phyloP scores from a whole-genome alignment of 371 early-diverging fungal species.

The Actinomortierella wolfii region DNA sequence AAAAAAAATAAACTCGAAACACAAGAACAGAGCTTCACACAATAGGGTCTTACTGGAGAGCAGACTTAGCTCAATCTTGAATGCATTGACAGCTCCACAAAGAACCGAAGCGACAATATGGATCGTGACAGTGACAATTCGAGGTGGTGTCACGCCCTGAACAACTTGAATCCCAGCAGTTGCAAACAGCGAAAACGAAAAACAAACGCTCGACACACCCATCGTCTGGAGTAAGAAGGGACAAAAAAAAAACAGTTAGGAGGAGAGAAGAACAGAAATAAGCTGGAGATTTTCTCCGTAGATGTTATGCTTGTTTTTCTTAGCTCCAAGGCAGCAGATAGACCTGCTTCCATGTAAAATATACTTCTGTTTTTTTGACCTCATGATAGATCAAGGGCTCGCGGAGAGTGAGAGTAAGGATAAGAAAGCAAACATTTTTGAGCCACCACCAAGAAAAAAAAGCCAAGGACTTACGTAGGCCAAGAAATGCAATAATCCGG shows the following conservation, averaged over 20 bases:
- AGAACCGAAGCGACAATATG: constrained; percentile 13
- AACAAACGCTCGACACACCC: constrained; percentile 18
- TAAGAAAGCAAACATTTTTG: too few relatives aligned
- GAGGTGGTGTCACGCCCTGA: constrained; percentile 10
- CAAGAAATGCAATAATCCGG: constrained; percentile 37
- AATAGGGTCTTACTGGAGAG: constrained; percentile 23
- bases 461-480: constrained; percentile 17
- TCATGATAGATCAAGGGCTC: too few relatives aligned
- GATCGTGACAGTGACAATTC: constrained; percentile 22
- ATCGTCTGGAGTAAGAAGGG: constrained; percentile 3
- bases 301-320: not conserved
- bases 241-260: not conserved
- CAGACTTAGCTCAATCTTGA: constrained; percentile 11
- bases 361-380: too few relatives aligned
- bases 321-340: too few relatives aligned
- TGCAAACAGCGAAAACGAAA: constrained; percentile 25
- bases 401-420: too few relatives aligned
- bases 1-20: too few relatives aligned
- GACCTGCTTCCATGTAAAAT: too few relatives aligned
- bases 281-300: too few relatives aligned
- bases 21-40: too few relatives aligned
- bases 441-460: too few relatives aligned
- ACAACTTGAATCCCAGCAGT: constrained; percentile 12
- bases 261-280: too few relatives aligned
- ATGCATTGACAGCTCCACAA: constrained; percentile 24